Percentiles rank a stretch among this genome's conserved stretches.
Evolutionary conservation across 805 yeast genomes (phyloP).

Genomic region (Alloascoidea africana): DNA sequence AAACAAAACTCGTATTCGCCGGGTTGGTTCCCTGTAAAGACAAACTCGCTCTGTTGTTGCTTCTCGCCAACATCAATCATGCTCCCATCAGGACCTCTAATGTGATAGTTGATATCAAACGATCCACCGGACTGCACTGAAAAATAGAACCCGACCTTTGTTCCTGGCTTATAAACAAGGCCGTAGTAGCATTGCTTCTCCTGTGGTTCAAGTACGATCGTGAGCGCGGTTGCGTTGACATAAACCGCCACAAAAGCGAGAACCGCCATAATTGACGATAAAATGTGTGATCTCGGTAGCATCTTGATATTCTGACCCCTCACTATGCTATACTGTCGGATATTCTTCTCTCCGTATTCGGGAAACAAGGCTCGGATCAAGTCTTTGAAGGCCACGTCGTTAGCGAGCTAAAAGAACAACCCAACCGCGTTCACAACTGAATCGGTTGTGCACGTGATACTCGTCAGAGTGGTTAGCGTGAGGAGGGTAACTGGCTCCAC

Average conservation of each 20-base stretch:
- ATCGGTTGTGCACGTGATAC: too few relatives aligned
- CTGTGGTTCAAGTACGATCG: conserved; percentile 62
- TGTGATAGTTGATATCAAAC: conserved; percentile 59
- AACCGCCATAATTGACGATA: not conserved
- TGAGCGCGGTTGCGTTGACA: conserved; percentile 42
- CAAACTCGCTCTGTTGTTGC: conserved; percentile 69
- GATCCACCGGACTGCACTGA: conserved; percentile 75
- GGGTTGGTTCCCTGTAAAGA: conserved; percentile 40
- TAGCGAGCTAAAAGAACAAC: too few relatives aligned
- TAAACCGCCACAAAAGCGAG: conserved; percentile 1
- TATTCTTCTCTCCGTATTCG: too few relatives aligned
- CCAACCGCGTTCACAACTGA: too few relatives aligned
- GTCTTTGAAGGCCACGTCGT: too few relatives aligned
- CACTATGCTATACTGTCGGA: too few relatives aligned
- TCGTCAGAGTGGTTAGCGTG: too few relatives aligned
- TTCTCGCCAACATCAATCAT: conserved; percentile 37
- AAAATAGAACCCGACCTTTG: conserved; percentile 61
- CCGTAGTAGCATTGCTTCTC: conserved; percentile 61
- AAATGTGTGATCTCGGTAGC: not conserved
- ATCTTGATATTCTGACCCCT: too few relatives aligned
- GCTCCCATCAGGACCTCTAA: conserved; percentile 39
- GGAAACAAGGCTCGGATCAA: too few relatives aligned
- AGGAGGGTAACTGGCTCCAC: too few relatives aligned
- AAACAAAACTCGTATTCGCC: conserved; percentile 90
- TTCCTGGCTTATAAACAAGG: conserved; percentile 41